Evolutionary conservation across 2,329 filamentous ascomycete species (phyloP), one percentile per base, ranked within the genome.

Genomic region (Thelonectria rubi): DNA sequence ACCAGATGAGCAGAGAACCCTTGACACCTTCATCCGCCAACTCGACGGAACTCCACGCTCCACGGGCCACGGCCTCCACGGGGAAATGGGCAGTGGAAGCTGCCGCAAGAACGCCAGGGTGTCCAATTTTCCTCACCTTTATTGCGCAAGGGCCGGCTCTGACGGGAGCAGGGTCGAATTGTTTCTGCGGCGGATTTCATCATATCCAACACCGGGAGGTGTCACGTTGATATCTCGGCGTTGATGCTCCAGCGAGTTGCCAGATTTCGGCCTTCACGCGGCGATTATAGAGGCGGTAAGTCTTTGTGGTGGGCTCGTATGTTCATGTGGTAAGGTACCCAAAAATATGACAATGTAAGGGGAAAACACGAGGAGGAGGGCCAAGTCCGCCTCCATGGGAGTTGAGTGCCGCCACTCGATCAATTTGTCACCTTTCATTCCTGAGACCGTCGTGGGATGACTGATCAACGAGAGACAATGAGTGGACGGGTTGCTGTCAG

Each of bases 361-460:
- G n/a, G 18, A 11, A 49, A 46, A 61, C 53, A 61, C 53, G 58
- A 57, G 26, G 53, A 21, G 47, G 42, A 51, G 47, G 20, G 12
- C 18, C 56, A 32, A 30, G 32, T 47, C 40, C 53, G 26, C 30
- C 42, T 40, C 42, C 49, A 34, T 30, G 32, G 51, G 24, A 30
- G 24, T 37, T 32, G 21, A 55, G 45, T 47, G n/a, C 58, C 52
- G 58, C 58, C 53, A 55, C 58, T 45, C 18, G 46, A 37, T 24
- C 37, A 37, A 45, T 46, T n/a, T 55, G 34, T 56, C 46, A 30
- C 46, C 32, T 45, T 54, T 59, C 56, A 69, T 62, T 69, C 66
- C 58, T 65, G 60, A 43, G 6, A n/a, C 21, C 53, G 42, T 46
- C 55, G 62, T 49, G 58, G 30, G 37, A 53, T 37, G 62, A 69